Conservation (phyloP, 371 early-diverging fungal species). For the Nosema muscidifuracis region DNA sequence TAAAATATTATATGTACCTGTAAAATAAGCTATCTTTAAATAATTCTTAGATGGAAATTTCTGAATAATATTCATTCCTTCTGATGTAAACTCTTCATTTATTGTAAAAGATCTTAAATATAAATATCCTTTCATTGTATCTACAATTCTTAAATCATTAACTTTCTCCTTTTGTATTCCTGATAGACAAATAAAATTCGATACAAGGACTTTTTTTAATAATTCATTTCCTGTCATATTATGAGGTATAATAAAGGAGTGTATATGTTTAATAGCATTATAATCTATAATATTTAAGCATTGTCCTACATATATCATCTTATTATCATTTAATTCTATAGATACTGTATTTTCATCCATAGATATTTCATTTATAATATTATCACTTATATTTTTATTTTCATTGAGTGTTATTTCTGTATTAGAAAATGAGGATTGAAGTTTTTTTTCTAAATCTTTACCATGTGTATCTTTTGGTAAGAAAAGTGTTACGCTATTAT, state of each 20-base stretch:
- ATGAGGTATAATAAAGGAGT: constrained; percentile 10
- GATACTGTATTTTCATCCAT: constrained; percentile 9
- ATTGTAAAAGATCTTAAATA: constrained; percentile 8
- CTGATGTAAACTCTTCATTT: constrained; percentile 19
- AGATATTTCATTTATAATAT: not conserved
- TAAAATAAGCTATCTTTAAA: constrained; percentile 31
- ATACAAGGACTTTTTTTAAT: constrained; percentile 22
- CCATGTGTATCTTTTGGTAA: not conserved
- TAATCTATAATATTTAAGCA: constrained; percentile 22
- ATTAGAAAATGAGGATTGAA: constrained; percentile 7
- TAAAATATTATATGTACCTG: constrained; percentile 22
- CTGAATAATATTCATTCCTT: constrained; percentile 41
- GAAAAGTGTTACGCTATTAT: not conserved
- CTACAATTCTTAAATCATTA: constrained; percentile 19
- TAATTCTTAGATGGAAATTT: not conserved
- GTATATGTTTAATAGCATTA: constrained; percentile 19
- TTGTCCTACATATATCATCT: constrained; percentile 26
- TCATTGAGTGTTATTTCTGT: not conserved
- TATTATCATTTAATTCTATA: not conserved
- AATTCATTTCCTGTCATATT: constrained; percentile 18
- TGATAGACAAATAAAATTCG: constrained; percentile 12
- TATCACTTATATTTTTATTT: not conserved
- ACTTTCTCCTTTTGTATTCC: not conserved
- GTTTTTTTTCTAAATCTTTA: not conserved
- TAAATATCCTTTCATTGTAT: constrained; percentile 13